These are phyloP conservation scores for Plasmodium chabaudi DNA, from an alignment of 169 alveolate genomes.

Conservation along the genomic window DNA sequence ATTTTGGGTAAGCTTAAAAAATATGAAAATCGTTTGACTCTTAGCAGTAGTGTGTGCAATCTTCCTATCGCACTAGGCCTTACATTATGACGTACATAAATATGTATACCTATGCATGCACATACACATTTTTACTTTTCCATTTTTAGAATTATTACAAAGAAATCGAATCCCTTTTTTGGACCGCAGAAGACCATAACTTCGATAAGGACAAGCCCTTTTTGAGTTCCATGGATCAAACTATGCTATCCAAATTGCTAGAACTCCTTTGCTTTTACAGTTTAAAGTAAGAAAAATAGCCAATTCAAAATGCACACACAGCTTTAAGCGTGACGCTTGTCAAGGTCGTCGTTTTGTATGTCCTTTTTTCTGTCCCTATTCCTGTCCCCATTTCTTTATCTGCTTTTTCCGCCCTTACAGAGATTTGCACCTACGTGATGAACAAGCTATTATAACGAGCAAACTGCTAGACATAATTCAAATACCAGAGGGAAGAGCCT, in stretches of 20 bases:
- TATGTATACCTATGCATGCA: too few relatives aligned
- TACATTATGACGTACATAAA: not conserved
- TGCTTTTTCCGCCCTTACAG: slow-evolving; percentile 3
- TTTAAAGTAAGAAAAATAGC: slow-evolving; percentile 35
- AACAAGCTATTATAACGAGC: slow-evolving; percentile 83
- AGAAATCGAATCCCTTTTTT: slow-evolving; percentile 88
- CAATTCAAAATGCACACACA: not conserved
- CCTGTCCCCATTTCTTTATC: not conserved
- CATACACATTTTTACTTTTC: not conserved
- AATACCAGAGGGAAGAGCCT: slow-evolving; percentile 95
- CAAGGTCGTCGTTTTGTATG: not conserved
- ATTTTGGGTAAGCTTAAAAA: slow-evolving; percentile 83
- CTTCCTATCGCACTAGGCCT: not conserved
- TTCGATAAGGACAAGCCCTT: slow-evolving; percentile 84
- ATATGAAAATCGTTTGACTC: not conserved
- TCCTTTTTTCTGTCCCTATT: not conserved
- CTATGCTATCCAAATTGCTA: slow-evolving; percentile 52
- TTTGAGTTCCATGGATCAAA: slow-evolving; percentile 67
- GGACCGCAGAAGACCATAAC: slow-evolving; percentile 92
- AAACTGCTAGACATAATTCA: slow-evolving; percentile 91
- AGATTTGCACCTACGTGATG: slow-evolving; percentile 57
- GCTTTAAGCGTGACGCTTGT: not conserved
- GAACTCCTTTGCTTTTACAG: slow-evolving; percentile 75
- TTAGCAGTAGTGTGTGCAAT: not conserved
- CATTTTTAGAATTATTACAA: slow-evolving; percentile 86